Percentiles rank a stretch among this genome's conserved stretches.
phyloP scores from a whole-genome alignment of 345 rosid genomes.

The Firmiana major region DNA sequence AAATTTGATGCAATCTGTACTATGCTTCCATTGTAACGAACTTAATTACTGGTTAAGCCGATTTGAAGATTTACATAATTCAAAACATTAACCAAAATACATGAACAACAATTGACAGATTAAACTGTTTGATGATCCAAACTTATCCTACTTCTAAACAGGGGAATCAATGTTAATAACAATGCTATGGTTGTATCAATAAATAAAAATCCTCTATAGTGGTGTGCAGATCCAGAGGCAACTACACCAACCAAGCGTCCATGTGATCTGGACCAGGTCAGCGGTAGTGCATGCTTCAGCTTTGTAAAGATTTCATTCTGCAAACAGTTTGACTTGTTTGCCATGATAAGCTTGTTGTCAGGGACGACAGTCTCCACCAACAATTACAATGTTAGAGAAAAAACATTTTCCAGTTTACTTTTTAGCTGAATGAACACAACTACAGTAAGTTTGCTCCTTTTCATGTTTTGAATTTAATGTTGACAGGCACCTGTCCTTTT shows the following conservation, averaged over 20 bases:
- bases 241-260: not conserved
- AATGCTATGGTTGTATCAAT: not conserved
- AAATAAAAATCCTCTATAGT: not conserved
- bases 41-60: not conserved
- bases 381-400: not conserved
- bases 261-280: not conserved
- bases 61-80: not conserved
- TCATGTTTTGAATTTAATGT: not conserved
- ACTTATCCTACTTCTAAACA: not conserved
- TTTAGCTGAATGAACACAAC: not conserved
- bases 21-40: not conserved
- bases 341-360: conserved; percentile 1
- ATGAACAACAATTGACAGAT: not conserved
- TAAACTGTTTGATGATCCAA: not conserved
- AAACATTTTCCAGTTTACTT: not conserved
- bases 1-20: not conserved
- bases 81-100: not conserved
- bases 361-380: conserved; percentile 6
- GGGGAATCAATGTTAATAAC: not conserved
- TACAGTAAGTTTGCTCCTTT: not conserved
- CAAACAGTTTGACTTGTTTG: conserved; percentile 4
- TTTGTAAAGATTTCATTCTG: conserved; percentile 7
- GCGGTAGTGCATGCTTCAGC: conserved; percentile 1
- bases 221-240: conserved; percentile 8
- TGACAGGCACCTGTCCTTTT: not conserved